Evolutionary conservation across 345 rosid species (phyloP), one percentile per base, ranked within the genome.

Genomic region (Balakata baccata): DNA sequence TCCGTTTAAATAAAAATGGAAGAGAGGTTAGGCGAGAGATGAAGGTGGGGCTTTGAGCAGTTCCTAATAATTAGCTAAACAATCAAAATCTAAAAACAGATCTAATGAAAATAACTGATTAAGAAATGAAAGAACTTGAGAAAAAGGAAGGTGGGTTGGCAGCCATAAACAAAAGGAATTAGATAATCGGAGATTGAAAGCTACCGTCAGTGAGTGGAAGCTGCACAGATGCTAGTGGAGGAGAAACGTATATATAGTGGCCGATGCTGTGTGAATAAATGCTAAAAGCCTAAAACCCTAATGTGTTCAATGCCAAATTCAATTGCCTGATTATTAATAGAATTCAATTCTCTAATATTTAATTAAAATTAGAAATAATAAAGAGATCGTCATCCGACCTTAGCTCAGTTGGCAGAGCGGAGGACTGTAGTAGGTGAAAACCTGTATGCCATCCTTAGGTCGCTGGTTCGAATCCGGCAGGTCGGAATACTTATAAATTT

Each of bases 321-420:
- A n/a, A n/a, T n/a, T n/a, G n/a, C n/a, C n/a, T n/a, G n/a, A n/a
- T n/a, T n/a, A n/a, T n/a, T n/a, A n/a, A n/a, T n/a, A n/a, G n/a
- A n/a, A n/a, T n/a, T n/a, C n/a, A n/a, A n/a, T n/a, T n/a, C n/a
- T n/a, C n/a, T n/a, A n/a, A n/a, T n/a, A n/a, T n/a, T n/a, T n/a
- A n/a, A n/a, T n/a, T n/a, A n/a, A n/a, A n/a, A n/a, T n/a, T n/a
- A n/a, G n/a, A n/a, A n/a, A n/a, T 29, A 29, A 29, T 29, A 29
- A 29, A 29, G 2, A 29, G n/a, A 1, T 29, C 34, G 34, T 1
- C 18, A 13, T 13, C 94, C 92, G 96, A 88, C 96, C 90, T 91
- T 95, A 89, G 99, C 99, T 95, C 97, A 92, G 97, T 88, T 92
- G 99, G 96, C 53, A 95, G 98, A 88, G 98, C 98, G 97, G 99